A percentile compares a stretch with the other conserved stretches of the same genome.
Evolutionary conservation across 108 stramenopile species (phyloP).

Genomic region (Stephanodiscus triporus): DNA sequence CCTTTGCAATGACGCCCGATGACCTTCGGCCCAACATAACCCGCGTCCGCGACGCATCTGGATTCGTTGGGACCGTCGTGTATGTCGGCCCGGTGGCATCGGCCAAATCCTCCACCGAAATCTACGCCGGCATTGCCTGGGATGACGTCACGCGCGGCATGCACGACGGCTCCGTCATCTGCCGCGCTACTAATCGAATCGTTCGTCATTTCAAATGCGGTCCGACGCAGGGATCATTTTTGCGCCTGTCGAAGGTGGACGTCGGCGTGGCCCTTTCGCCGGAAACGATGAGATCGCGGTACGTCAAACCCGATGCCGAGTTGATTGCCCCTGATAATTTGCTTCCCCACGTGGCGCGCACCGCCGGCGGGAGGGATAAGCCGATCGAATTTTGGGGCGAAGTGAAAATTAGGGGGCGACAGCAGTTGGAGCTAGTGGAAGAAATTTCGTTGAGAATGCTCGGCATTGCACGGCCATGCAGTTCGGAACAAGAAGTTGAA

Average conservation of each 20-base stretch:
- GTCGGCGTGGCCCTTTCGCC: conserved; percentile 61
- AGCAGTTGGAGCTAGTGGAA: conserved; percentile 73
- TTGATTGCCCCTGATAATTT: conserved; percentile 81
- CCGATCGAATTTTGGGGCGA: conserved; percentile 88
- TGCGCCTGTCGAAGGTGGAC: conserved; percentile 68
- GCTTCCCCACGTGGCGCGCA: conserved; percentile 74
- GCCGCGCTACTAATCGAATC: conserved; percentile 67
- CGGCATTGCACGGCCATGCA: conserved; percentile 62
- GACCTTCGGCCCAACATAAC: conserved; percentile 56
- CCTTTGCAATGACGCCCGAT: conserved; percentile 9
- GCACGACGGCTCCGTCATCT: conserved; percentile 88
- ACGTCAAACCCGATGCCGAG: conserved; percentile 75
- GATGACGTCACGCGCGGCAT: conserved; percentile 85
- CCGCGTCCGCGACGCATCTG: conserved; percentile 78
- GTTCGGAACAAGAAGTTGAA: conserved; percentile 33
- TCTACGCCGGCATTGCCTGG: conserved; percentile 88
- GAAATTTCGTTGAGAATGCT: conserved; percentile 76
- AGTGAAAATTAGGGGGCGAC: conserved; percentile 70
- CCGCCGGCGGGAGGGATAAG: conserved; percentile 73
- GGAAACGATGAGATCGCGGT: conserved; percentile 58
- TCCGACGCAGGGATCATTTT: conserved; percentile 73
- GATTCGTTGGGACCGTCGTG: conserved; percentile 84
- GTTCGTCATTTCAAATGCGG: conserved; percentile 80
- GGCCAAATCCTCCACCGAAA: conserved; percentile 76
- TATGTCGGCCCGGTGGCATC: conserved; percentile 88